Base-by-base conservation (phyloP, 2,329 filamentous ascomycete species). In the Cladophialophora bantiana region DNA sequence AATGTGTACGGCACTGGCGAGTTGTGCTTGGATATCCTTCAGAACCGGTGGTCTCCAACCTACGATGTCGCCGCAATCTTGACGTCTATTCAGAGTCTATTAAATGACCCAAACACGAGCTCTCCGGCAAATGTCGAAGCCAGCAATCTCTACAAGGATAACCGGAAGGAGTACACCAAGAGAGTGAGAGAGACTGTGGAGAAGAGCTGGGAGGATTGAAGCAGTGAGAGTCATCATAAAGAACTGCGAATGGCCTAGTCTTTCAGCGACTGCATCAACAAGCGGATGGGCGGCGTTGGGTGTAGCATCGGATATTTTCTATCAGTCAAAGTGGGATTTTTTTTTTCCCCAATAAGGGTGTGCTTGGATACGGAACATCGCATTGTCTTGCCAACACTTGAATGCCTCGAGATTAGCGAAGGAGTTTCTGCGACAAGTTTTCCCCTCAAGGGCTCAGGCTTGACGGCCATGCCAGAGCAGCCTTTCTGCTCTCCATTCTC, bases 91-190 rank as follows among this genome's bases (percentile, higher is more conserved):
- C 95, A 99, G 79, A 98, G 94, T 87, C 82, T 99, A 53, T 85
- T 99, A 13, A 98, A 99, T 80, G 95, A 99, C 74, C 95, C 95
- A 1, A 99, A 99, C 79, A 99, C 95, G n/a, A 95, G 93, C 66
- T 97, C 93, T 1, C 95, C 95, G 0, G 95, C 95, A 64, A 99
- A 99, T 75, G 95, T 98, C 74, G 95, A 99, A 81, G 95, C 95
- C 1, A 97, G 93, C 62, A 99, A 98, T 77, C 84, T 98, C 7
- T 99, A 98, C 85, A 98, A 98, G 79, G 95, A 99, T 77, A 98
- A 98, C 79, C 88, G 94, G 70, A 93, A 94, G 78, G 95, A 99
- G 77, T 99, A 99, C 77, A 92, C 90, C 32, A 99, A 99, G 83
- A 86, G 94, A 18, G 95, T 99, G 52, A 86, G 93, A 56, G 95